Conservation (phyloP, 2,329 filamentous ascomycete species). For the Ramichloridium luteum region DNA sequence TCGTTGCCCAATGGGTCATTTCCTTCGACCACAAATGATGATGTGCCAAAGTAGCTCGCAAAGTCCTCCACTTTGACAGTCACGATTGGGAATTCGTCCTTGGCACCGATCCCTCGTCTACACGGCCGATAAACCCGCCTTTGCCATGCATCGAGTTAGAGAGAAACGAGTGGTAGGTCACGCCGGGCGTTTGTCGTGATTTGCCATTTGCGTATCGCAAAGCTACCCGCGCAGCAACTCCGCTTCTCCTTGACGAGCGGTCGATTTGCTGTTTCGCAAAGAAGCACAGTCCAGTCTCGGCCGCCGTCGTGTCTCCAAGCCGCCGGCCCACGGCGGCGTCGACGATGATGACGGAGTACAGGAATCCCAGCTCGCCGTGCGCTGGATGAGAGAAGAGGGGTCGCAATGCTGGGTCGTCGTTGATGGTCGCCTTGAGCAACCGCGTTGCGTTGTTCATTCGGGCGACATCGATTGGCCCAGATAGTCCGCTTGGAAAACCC, state of each 20-base stretch:
- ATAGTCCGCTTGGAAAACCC: constrained; percentile 26
- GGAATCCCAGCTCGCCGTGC: constrained; percentile 21
- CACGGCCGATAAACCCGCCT: constrained; percentile 9
- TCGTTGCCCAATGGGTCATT: constrained; percentile 7
- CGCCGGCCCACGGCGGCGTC: constrained; percentile 16
- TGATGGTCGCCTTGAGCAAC: constrained; percentile 23
- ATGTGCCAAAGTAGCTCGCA: constrained; percentile 8
- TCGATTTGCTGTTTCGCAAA: constrained; percentile 38
- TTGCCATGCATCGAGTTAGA: constrained; percentile 7
- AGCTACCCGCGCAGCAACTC: constrained; percentile 23
- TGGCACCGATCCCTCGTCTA: constrained; percentile 3
- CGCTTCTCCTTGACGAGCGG: constrained; percentile 27
- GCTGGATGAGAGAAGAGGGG: constrained; percentile 16
- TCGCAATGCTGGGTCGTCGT: constrained; percentile 21
- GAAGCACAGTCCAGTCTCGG: constrained; percentile 29
- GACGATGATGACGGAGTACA: constrained; percentile 32
- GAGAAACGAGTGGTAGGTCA: constrained; percentile 11
- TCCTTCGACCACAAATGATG: constrained; percentile 8
- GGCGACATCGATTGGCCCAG: constrained; percentile 18
- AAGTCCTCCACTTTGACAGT: constrained; percentile 7
- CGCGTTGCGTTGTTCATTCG: constrained; percentile 24
- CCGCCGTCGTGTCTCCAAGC: constrained; percentile 13
- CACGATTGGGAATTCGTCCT: constrained; percentile 5
- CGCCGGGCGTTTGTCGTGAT: not conserved
- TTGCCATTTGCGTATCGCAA: constrained; percentile 10